Evolutionary conservation across 1,284 basidiomycete species (phyloP).

Genomic region (Tilletia indica): DNA sequence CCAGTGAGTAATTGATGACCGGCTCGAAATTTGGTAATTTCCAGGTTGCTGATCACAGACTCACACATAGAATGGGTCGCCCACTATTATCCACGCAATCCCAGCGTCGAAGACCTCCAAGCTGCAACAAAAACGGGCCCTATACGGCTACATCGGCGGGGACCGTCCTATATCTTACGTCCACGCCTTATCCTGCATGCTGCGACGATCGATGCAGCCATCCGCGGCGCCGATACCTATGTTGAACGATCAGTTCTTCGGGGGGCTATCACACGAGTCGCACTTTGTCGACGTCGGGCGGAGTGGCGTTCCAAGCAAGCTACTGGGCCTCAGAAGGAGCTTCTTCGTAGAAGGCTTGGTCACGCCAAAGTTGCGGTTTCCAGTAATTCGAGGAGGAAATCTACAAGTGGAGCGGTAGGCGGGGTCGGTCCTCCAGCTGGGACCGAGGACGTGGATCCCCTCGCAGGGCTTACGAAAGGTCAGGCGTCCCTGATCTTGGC

Average conservation of each 20-base stretch:
- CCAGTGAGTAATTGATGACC: not conserved
- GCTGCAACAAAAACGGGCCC: not conserved
- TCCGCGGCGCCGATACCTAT: conserved; percentile 71
- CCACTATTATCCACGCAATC: conserved; percentile 8
- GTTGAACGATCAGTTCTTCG: conserved; percentile 63
- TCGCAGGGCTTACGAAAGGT: conserved; percentile 36
- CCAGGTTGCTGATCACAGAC: not conserved
- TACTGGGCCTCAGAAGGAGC: conserved; percentile 66
- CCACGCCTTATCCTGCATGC: conserved; percentile 62
- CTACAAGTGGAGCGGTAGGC: not conserved
- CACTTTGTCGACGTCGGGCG: conserved; percentile 58
- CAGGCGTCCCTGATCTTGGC: conserved; percentile 40
- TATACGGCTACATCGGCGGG: not conserved
- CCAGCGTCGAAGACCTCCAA: not conserved
- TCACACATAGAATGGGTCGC: not conserved
- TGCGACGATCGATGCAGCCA: conserved; percentile 62
- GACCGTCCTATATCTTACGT: not conserved
- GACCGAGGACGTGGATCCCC: not conserved
- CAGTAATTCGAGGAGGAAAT: not conserved
- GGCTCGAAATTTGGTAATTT: no score
- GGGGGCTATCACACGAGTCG: conserved; percentile 45
- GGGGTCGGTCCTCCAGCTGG: not conserved
- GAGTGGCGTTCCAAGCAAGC: conserved; percentile 72
- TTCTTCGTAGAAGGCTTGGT: conserved; percentile 66
- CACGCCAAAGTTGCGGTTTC: conserved; percentile 20